phyloP scores from a whole-genome alignment of 768 basidiomycete species.

The Panaeolus papilionaceus region DNA sequence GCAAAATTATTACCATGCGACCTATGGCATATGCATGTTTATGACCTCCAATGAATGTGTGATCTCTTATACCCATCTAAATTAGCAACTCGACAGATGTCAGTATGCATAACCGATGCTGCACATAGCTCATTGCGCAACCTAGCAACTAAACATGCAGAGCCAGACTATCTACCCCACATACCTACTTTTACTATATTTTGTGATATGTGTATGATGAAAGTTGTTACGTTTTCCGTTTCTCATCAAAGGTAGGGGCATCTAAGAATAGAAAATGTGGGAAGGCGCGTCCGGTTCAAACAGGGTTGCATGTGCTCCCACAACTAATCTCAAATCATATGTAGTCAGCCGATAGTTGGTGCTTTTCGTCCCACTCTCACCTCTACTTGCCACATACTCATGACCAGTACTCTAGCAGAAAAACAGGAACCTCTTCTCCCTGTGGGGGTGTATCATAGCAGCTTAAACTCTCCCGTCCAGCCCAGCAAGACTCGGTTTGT shows the following conservation, averaged over 20 bases:
- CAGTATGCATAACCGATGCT: too few relatives aligned
- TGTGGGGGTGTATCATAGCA: neutral
- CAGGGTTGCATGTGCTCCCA: neutral
- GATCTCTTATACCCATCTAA: neutral
- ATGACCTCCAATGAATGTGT: conserved; percentile 16
- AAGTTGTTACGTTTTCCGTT: neutral
- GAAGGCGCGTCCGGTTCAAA: conserved; percentile 1
- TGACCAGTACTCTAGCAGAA: neutral
- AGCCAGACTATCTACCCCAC: too few relatives aligned
- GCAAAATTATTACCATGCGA: conserved; percentile 34
- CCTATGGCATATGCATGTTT: conserved; percentile 31
- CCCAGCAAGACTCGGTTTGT: neutral
- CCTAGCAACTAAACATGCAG: too few relatives aligned
- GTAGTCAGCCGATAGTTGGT: neutral
- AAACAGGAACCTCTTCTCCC: neutral
- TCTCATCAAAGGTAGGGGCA: neutral
- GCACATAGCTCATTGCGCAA: too few relatives aligned
- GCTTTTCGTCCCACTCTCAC: neutral
- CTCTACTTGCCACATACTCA: neutral
- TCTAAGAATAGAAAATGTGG: conserved; percentile 2
- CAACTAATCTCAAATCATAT: neutral
- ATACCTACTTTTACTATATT: too few relatives aligned
- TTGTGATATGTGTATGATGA: too few relatives aligned
- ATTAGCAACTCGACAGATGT: too few relatives aligned
- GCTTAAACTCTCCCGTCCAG: neutral